phyloP scores from a whole-genome alignment of 2,329 filamentous ascomycete species.

The Penicillium occitanis region DNA sequence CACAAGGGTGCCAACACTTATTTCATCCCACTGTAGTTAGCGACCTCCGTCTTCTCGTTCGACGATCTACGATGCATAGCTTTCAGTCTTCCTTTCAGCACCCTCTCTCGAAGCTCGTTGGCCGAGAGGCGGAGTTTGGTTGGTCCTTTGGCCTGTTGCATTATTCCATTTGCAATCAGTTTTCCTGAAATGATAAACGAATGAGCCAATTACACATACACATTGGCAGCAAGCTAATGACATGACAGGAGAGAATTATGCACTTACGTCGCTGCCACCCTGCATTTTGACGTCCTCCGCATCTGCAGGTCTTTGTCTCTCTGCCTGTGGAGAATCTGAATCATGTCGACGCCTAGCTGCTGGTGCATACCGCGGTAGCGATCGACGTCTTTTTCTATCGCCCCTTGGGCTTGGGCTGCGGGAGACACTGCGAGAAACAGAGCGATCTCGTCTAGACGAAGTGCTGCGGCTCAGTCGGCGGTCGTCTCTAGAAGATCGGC shows the following conservation, averaged over 20 bases:
- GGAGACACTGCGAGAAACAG: slow-evolving; percentile 41
- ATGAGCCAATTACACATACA: slow-evolving; percentile 23
- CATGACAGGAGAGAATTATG: slow-evolving; percentile 9
- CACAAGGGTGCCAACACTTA: no score
- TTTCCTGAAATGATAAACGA: slow-evolving; percentile 19
- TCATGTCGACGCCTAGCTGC: slow-evolving; percentile 43
- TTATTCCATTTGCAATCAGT: slow-evolving; percentile 24
- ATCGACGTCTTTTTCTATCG: slow-evolving; percentile 46
- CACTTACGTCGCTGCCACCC: slow-evolving; percentile 19
- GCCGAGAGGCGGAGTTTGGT: slow-evolving; percentile 29
- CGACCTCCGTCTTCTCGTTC: slow-evolving; percentile 11
- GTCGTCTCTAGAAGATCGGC: slow-evolving; percentile 43
- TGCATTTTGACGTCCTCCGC: slow-evolving; percentile 31
- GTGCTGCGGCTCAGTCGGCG: slow-evolving; percentile 42
- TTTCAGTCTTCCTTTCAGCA: slow-evolving; percentile 40
- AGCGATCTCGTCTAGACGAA: slow-evolving; percentile 25
- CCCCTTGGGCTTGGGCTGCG: slow-evolving; percentile 34
- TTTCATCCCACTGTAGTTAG: no score
- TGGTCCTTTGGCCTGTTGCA: slow-evolving; percentile 23
- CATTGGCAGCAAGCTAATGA: neutral
- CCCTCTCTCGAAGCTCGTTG: slow-evolving; percentile 39
- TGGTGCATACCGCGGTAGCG: slow-evolving; percentile 48
- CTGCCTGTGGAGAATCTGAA: slow-evolving; percentile 41
- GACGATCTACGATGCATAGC: slow-evolving; percentile 34
- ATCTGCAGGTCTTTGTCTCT: slow-evolving; percentile 46